Conservation (phyloP, 2,329 filamentous ascomycete genomes). For the Lachnellula suecica region DNA sequence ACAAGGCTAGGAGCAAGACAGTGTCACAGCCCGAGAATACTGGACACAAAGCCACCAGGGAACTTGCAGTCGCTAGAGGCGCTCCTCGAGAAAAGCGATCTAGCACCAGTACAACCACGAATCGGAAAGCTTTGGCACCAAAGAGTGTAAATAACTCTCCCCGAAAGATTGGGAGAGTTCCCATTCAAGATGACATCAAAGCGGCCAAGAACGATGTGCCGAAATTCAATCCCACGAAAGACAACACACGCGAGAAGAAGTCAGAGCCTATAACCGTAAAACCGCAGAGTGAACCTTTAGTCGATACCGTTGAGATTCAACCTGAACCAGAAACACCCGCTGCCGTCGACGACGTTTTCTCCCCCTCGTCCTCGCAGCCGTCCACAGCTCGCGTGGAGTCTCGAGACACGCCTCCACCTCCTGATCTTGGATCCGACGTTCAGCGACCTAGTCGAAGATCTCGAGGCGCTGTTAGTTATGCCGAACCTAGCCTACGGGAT, state of each 20-base stretch:
- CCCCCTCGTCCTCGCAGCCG: conserved; percentile 50
- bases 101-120: conserved; percentile 6
- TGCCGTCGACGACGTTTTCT: conserved; percentile 41
- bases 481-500: conserved; percentile 75
- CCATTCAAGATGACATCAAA: conserved; percentile 37
- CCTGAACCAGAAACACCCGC: conserved; percentile 35
- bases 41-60: conserved; percentile 17
- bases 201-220: conserved; percentile 38
- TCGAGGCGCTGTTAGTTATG: conserved; percentile 72
- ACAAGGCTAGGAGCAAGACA: conserved; percentile 14
- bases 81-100: conserved; percentile 22
- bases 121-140: conserved; percentile 34
- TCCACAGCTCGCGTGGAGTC: conserved; percentile 29
- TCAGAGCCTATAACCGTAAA: conserved; percentile 13
- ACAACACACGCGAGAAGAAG: conserved; percentile 16
- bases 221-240: conserved; percentile 21
- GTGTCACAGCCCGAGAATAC: conserved; percentile 15
- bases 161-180: conserved; percentile 45
- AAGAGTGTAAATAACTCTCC: conserved; percentile 60
- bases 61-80: conserved; percentile 25
- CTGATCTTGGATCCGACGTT: conserved; percentile 57
- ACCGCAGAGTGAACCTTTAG: conserved; percentile 9
- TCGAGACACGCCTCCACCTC: conserved; percentile 59
- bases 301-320: conserved; percentile 32
- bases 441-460: conserved; percentile 66